Evolutionary conservation across 257 asterid species (phyloP).

Genomic region (Fraxinus anomala): DNA sequence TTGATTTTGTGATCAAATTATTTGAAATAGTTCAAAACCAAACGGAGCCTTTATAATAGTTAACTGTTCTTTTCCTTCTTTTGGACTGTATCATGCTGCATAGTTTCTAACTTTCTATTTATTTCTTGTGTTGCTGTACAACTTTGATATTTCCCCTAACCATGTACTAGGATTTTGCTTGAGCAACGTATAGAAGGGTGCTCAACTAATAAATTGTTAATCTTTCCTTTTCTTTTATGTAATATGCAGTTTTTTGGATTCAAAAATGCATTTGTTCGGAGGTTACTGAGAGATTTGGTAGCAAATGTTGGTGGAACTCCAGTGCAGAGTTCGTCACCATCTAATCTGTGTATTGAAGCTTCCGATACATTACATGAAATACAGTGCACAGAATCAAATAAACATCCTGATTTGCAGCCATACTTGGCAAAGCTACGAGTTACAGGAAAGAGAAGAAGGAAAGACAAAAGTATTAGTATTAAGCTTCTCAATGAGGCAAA

Average conservation of each 20-base stretch:
- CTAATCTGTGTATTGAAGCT: slow-evolving; percentile 41
- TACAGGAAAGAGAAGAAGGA: slow-evolving; percentile 69
- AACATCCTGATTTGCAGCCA: slow-evolving; percentile 40
- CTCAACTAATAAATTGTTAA: not conserved
- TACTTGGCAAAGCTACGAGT: slow-evolving; percentile 38
- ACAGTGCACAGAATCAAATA: slow-evolving; percentile 37
- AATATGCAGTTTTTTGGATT: slow-evolving; percentile 80
- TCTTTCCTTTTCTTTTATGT: slow-evolving; percentile 25
- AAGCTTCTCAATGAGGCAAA: slow-evolving; percentile 27
- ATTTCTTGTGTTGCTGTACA: not conserved
- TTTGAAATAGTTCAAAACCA: not conserved
- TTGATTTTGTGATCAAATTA: not conserved
- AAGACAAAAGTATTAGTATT: slow-evolving; percentile 31
- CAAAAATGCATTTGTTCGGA: slow-evolving; percentile 78
- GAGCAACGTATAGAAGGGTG: slow-evolving; percentile 18
- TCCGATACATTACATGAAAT: slow-evolving; percentile 26
- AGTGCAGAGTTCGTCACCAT: slow-evolving; percentile 42
- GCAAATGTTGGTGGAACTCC: slow-evolving; percentile 62
- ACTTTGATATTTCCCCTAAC: not conserved
- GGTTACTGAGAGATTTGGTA: slow-evolving; percentile 80
- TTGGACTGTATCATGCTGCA: slow-evolving; percentile 5
- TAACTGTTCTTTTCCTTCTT: slow-evolving; percentile 3
- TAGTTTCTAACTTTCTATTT: not conserved
- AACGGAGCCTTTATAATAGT: not conserved
- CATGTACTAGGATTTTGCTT: slow-evolving; percentile 18